Evolutionary conservation across 2,329 filamentous ascomycete genomes (phyloP), one percentile per base, ranked within the genome.

Genomic region (Xylariaceae sp.): DNA sequence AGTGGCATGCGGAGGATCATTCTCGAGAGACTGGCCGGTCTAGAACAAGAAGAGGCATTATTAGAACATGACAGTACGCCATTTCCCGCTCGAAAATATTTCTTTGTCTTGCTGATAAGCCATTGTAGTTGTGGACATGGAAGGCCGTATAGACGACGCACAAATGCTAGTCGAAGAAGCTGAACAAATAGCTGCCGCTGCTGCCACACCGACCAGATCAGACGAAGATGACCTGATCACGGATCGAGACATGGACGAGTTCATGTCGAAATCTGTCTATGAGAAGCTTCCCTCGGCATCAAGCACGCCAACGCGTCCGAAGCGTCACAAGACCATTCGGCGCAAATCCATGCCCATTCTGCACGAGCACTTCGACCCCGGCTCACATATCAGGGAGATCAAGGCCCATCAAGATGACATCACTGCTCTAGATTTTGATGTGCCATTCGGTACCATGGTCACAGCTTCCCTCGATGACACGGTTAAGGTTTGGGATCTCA

Each of bases 221-320:
- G 60, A 65, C 12, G 79, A 81, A 45, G 74, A 77, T 41, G 80
- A 81, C 53, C 65, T 77, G 7, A 74, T 75, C 19, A 73, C 74
- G 33, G 77, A 76, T 55, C 71, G 74, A 51, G 74, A 76, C 44
- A 73, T 78, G 33, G 71, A 76, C 38, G 78, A 76, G 1, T 99
- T 97, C 74, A 97, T 97, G 94, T 96, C 94, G 3, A 90, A 96
- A 68, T 96, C 91, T 11, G 89, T 99, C 59, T 99, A 97, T 68
- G 88, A 95, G 59, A 96, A 96, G 70, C 74, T 99, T 9, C 89
- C 91, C 1, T 71, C 72, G 10, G 65, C 71, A 27, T 67, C 67
- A 18, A 76, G 70, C 59, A 75, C 78, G 2, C 74, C 79, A 1
- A 66, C 76, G 7, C 78, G 75, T 63, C 58, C 70, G 14, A 77